phyloP scores from a whole-genome alignment of 441 rosid genomes.

The Arabidopsis hybrid region DNA sequence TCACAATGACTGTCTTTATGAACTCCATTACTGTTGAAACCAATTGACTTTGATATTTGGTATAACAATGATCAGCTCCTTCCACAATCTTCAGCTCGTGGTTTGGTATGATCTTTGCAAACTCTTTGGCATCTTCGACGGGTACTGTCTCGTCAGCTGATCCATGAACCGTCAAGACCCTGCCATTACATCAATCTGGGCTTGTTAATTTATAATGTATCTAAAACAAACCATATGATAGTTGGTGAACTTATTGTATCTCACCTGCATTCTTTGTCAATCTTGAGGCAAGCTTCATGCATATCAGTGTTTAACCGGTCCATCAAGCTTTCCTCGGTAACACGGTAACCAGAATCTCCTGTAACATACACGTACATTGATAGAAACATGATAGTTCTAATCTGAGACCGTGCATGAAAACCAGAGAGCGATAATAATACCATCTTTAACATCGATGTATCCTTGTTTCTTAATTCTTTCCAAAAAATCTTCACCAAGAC shows the following conservation, averaged over 20 bases:
- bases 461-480: slow-evolving; percentile 57
- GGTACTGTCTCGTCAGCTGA: slow-evolving; percentile 53
- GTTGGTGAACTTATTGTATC: neutral
- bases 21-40: slow-evolving; percentile 51
- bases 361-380: slow-evolving; percentile 8
- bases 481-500: slow-evolving; percentile 55
- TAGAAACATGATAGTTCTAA: neutral
- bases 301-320: slow-evolving; percentile 63
- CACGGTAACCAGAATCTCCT: slow-evolving; percentile 53
- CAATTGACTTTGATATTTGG: slow-evolving; percentile 53
- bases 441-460: slow-evolving; percentile 53
- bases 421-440: slow-evolving; percentile 40
- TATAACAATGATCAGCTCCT: slow-evolving; percentile 61
- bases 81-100: slow-evolving; percentile 54
- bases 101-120: slow-evolving; percentile 64
- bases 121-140: slow-evolving; percentile 56
- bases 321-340: slow-evolving; percentile 57
- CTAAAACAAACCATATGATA: neutral
- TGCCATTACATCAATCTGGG: slow-evolving; percentile 16
- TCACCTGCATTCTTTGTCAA: slow-evolving; percentile 68
- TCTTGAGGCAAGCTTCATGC: slow-evolving; percentile 61
- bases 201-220: slow-evolving; percentile 14
- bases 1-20: slow-evolving; percentile 39
- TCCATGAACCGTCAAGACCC: slow-evolving; percentile 69
- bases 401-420: neutral